Base-by-base conservation (phyloP, 192 early-diverging fungal species). In the Phlyctochytrium planicorne region DNA sequence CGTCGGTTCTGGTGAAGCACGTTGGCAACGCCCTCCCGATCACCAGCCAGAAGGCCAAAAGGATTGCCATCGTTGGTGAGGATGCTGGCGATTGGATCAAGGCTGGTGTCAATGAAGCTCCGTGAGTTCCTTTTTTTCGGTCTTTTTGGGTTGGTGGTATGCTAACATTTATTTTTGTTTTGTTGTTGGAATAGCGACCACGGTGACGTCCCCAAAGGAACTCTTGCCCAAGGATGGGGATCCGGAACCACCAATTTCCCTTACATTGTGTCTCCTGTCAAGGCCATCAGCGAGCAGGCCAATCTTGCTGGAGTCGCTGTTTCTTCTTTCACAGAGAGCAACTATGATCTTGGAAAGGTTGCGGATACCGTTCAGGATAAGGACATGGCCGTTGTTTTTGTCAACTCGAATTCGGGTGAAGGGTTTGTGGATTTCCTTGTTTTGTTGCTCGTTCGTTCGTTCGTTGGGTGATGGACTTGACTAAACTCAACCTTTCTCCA, bases 1-100 rank as follows among this genome's bases (percentile, higher is more conserved):
- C 72, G 24, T 59, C 69, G 27, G 69, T 85, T 32, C 62, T 85
- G 34, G 37, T 85, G 52, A 85, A 86, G 67, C 85, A 84, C 68
- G 52, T 25, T 32, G 66, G 65, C 36, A 31, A 33, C 4, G 32
- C 70, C 1, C 62, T 84, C 31, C 82, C 81, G 17, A 47, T 83
- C 29, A 34, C 25, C 35, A 72, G 60, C 24, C 16, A 35, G 3
- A 32, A 53, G 31, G 37, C 50, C 25, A 6, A 17, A 27, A 29
- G 52, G 1, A 70, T 82, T 68, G 78, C 73, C 32, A 50, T 82
- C 2, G 23, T 84, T 27, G 80, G 80, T 23, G 14, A 29, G 20
- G 81, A 83, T 56, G 75, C 80, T n/a, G 40, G 40, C 40, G 6
- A 14, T 47, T 6, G 40, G 6, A 6, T 20, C 40, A 47, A 47